Percentiles rank a stretch among this genome's conserved stretches.
phyloP scores from a whole-genome alignment of 495 filamentous ascomycete genomes.

The Pseudomonodictys pantanalensis region DNA sequence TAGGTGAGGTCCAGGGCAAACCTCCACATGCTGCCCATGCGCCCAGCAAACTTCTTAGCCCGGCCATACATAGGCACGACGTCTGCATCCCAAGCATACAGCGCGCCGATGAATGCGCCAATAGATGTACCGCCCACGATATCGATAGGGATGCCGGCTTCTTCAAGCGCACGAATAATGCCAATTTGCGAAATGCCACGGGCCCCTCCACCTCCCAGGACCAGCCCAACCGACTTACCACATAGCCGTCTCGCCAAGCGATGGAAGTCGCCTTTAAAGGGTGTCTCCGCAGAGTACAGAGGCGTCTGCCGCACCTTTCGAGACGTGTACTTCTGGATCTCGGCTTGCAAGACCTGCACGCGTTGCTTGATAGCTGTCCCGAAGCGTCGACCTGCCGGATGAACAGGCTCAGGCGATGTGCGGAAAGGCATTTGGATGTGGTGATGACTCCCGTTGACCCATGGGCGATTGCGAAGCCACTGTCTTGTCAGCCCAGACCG shows the following conservation, averaged over 20 bases:
- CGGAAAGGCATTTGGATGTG: constrained; percentile 96
- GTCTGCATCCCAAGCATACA: constrained; percentile 95
- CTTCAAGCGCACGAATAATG: constrained; percentile 90
- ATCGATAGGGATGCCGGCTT: constrained; percentile 94
- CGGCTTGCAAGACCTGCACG: constrained; percentile 91
- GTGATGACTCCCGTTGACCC: constrained; percentile 98
- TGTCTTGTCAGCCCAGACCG: constrained; percentile 75
- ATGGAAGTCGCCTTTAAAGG: constrained; percentile 96
- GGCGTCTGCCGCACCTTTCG: constrained; percentile 79
- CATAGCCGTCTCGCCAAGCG: constrained; percentile 85
- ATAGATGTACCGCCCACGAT: constrained; percentile 96
- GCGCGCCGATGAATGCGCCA: constrained; percentile 91
- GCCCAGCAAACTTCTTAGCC: constrained; percentile 93
- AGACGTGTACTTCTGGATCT: constrained; percentile 96
- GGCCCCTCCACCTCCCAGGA: constrained; percentile 90
- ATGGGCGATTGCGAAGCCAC: constrained; percentile 91
- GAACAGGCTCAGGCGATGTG: constrained; percentile 69
- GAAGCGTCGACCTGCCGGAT: constrained; percentile 72
- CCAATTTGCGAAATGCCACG: constrained; percentile 88
- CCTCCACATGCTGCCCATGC: constrained; percentile 97
- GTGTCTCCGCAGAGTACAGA: constrained; percentile 83
- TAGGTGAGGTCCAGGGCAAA: constrained; percentile 96
- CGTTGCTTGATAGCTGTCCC: constrained; percentile 86
- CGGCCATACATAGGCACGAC: constrained; percentile 94
- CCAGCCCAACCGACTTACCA: constrained; percentile 90